phyloP scores from a whole-genome alignment of 1,139 yeast species.

The Taphrina sp. region DNA sequence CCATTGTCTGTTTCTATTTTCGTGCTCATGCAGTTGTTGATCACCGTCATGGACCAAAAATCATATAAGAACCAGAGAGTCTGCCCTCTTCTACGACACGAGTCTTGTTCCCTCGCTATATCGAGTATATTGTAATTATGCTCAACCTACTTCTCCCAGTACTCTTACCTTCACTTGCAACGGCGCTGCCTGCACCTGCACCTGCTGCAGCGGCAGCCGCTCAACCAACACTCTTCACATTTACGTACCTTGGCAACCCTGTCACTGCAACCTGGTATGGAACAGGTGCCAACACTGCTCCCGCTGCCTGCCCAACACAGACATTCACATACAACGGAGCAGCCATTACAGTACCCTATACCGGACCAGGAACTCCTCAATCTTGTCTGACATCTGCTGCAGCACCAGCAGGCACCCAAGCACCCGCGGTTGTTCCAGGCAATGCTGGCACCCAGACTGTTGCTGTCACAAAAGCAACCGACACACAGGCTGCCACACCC shows the following conservation, averaged over 20 bases:
- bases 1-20: too few relatives aligned
- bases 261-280: constrained; percentile 22
- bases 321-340: constrained; percentile 23
- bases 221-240: constrained; percentile 19
- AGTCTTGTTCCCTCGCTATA: background rate
- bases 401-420: constrained; percentile 6
- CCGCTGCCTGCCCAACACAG: constrained; percentile 19
- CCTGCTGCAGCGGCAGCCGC: constrained; percentile 20
- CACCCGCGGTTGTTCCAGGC: background rate
- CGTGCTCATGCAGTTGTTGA: too few relatives aligned
- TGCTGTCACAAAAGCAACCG: background rate
- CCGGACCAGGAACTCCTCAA: constrained; percentile 27
- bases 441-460: background rate
- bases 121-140: background rate
- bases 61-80: too few relatives aligned
- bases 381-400: constrained; percentile 16
- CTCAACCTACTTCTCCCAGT: background rate
- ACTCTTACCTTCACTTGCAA: constrained; percentile 7
- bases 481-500: background rate
- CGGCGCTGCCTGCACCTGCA: constrained; percentile 8
- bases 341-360: constrained; percentile 20
- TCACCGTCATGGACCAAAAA: too few relatives aligned
- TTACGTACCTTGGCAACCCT: constrained; percentile 7
- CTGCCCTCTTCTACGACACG: too few relatives aligned
- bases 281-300: constrained; percentile 8